Conservation (phyloP, 305 asterid genomes). For the Solanum aculeatissimum region DNA sequence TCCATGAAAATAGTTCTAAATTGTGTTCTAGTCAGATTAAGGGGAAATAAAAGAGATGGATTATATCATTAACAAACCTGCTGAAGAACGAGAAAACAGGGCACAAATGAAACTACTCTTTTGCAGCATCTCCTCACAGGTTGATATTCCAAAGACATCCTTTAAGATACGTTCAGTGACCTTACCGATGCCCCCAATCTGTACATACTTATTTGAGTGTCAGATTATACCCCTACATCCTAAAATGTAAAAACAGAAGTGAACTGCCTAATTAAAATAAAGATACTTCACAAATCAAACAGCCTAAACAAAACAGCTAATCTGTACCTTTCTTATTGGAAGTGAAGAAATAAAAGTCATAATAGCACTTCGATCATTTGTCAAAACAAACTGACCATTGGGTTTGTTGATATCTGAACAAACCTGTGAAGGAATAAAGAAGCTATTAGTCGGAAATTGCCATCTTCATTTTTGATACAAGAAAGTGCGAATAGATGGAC, state of each 20-base stretch:
- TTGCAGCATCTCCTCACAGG: slow-evolving; percentile 81
- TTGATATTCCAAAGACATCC: slow-evolving; percentile 64
- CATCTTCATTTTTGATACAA: not conserved
- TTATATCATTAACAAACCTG: slow-evolving; percentile 39
- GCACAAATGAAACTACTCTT: slow-evolving; percentile 68
- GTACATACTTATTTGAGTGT: slow-evolving; percentile 11
- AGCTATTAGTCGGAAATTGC: not conserved
- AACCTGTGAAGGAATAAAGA: slow-evolving; percentile 37
- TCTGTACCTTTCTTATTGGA: slow-evolving; percentile 81
- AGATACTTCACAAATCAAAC: not conserved
- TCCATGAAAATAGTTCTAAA: not conserved
- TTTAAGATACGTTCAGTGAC: slow-evolving; percentile 80
- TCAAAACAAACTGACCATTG: slow-evolving; percentile 83
- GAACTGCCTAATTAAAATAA: not conserved
- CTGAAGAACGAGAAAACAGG: slow-evolving; percentile 76
- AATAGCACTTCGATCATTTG: slow-evolving; percentile 72
- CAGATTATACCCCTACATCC: not conserved
- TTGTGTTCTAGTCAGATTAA: not conserved
- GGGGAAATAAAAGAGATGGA: not conserved
- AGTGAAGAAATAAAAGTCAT: slow-evolving; percentile 85
- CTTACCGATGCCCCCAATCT: slow-evolving; percentile 98
- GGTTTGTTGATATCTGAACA: slow-evolving; percentile 97
- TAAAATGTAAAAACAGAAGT: not conserved
- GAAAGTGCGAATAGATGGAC: not conserved
- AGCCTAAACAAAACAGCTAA: not conserved